These are phyloP conservation scores for Pseudovirgaria hyperparasitica DNA, from an alignment of 2,329 filamentous ascomycete species.

Conservation along the genomic window DNA sequence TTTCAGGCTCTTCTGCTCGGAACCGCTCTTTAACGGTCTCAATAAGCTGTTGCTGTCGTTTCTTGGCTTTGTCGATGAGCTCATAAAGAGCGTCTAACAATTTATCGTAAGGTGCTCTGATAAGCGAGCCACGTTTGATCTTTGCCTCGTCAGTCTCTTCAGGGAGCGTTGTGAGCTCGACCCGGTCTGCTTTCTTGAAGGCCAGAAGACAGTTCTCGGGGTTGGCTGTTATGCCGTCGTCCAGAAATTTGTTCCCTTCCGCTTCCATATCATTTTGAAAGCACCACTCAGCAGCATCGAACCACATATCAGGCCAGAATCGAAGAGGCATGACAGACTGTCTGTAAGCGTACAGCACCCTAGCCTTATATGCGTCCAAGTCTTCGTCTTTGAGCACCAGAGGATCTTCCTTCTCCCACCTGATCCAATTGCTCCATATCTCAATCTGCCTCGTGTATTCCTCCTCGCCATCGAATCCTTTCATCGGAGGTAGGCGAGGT, in stretches of 20 bases:
- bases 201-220: constrained; percentile 86
- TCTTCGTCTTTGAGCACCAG: constrained; percentile 79
- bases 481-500: constrained; percentile 67
- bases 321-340: constrained; percentile 86
- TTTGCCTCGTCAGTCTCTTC: constrained; percentile 64
- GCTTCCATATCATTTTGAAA: constrained; percentile 61
- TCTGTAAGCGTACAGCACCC: constrained; percentile 82
- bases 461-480: constrained; percentile 74
- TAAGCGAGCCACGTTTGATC: constrained; percentile 52
- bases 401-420: constrained; percentile 90
- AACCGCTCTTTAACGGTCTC: constrained; percentile 43
- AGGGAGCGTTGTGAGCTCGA: constrained; percentile 65
- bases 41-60: constrained; percentile 51
- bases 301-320: constrained; percentile 95
- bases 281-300: constrained; percentile 86
- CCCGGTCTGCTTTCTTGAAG: constrained; percentile 76
- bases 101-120: constrained; percentile 72
- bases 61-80: constrained; percentile 58
- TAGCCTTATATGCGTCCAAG: constrained; percentile 56
- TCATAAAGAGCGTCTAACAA: constrained; percentile 81
- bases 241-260: constrained; percentile 67
- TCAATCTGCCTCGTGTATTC: constrained; percentile 77
- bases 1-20: constrained; percentile 27
- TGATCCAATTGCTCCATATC: constrained; percentile 86
- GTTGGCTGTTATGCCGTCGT: constrained; percentile 75